These are phyloP conservation scores for Polymyxa betae DNA, from an alignment of 208 protist species.

Conservation along the genomic window DNA sequence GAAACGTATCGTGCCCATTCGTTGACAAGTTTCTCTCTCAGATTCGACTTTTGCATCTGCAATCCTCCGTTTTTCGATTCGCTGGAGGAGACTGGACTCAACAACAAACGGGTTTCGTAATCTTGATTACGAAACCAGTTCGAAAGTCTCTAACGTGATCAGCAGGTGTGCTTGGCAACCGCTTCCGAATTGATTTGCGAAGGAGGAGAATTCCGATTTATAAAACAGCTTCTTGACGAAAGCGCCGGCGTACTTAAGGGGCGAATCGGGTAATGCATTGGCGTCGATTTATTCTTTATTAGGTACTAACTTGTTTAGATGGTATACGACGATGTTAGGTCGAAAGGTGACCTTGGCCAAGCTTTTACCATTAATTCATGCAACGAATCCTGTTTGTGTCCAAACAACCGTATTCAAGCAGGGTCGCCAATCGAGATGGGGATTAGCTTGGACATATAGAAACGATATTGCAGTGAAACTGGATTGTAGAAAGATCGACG, in stretches of 20 bases:
- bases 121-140: background rate
- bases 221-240: background rate
- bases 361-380: background rate
- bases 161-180: constrained; percentile 39
- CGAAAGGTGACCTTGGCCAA: constrained; percentile 1
- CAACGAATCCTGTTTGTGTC: constrained; percentile 12
- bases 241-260: background rate
- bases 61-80: constrained; percentile 56
- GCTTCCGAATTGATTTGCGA: constrained; percentile 14
- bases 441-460: constrained; percentile 54
- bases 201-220: constrained; percentile 31
- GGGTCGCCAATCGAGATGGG: constrained; percentile 52
- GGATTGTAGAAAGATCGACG: background rate
- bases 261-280: background rate
- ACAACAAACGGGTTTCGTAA: constrained; percentile 6
- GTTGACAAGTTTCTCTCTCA: background rate
- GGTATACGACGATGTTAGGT: constrained; percentile 56
- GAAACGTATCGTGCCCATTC: background rate
- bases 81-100: constrained; percentile 24
- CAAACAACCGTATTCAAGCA: constrained; percentile 32
- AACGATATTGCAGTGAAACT: background rate
- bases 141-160: background rate
- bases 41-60: constrained; percentile 55
- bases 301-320: constrained; percentile 36
- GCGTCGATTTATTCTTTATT: background rate